Conservation (phyloP, 2,329 filamentous ascomycete species). For the Clathrospora elynae region DNA sequence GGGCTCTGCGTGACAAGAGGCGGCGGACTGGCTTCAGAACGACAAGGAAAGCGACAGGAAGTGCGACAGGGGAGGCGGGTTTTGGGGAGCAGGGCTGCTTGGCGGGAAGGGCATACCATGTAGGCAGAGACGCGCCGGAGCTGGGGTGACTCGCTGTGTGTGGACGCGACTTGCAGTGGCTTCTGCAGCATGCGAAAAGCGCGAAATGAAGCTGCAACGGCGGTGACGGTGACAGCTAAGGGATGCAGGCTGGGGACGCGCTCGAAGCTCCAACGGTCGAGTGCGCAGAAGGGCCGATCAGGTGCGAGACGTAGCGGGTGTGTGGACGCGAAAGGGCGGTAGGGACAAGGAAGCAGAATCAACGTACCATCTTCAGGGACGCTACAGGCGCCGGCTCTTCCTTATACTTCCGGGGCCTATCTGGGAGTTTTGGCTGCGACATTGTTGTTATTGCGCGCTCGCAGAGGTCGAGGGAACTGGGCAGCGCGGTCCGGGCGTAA, state of each 20-base stretch:
- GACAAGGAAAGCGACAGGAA: conserved; percentile 29
- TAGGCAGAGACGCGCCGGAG: conserved; percentile 44
- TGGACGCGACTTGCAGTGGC: conserved; percentile 48
- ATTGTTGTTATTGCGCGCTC: conserved; percentile 48
- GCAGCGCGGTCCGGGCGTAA: conserved; percentile 39
- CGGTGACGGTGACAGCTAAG: conserved; percentile 34
- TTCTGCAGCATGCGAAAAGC: conserved; percentile 47
- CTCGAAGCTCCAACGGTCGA: conserved; percentile 43
- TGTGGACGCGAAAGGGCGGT: conserved; percentile 14
- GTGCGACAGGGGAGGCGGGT: conserved; percentile 39
- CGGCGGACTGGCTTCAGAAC: conserved; percentile 30
- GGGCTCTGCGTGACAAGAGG: conserved; percentile 35
- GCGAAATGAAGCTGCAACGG: conserved; percentile 42
- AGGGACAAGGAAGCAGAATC: conserved; percentile 45
- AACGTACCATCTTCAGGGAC: conserved; percentile 51
- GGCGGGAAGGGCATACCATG: conserved; percentile 52
- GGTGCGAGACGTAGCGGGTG: conserved; percentile 30
- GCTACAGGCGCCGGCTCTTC: conserved; percentile 53
- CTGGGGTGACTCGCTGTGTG: conserved; percentile 41
- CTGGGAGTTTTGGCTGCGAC: conserved; percentile 49
- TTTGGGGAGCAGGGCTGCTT: conserved; percentile 44
- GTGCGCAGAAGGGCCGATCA: conserved; percentile 24
- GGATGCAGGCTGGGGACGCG: conserved; percentile 26
- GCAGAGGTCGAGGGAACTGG: conserved; percentile 42
- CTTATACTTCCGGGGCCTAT: conserved; percentile 52